Conservation (phyloP, 176 grass and related monocot genomes). For the Ampelocalamus luodianensis region DNA sequence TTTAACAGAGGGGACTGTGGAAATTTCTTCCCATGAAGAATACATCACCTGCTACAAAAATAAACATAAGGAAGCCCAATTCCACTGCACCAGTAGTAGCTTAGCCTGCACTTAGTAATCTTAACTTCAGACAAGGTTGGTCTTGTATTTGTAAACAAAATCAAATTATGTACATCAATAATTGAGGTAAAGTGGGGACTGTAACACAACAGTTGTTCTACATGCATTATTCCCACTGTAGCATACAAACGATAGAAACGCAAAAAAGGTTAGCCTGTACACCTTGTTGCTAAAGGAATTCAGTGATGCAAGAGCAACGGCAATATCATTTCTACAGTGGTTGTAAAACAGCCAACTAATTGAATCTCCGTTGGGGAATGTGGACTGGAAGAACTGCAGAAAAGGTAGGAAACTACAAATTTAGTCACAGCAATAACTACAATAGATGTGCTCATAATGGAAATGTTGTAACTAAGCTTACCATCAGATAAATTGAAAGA, state of each 20-base stretch:
- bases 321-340: slow-evolving; percentile 12
- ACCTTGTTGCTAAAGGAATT: slow-evolving; percentile 23
- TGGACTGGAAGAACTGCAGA: slow-evolving; percentile 54
- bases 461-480: slow-evolving; percentile 38
- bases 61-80: neutral
- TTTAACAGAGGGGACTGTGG: neutral
- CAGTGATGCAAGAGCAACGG: neutral
- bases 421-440: slow-evolving; percentile 30
- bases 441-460: neutral
- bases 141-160: neutral
- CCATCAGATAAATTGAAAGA: slow-evolving; percentile 68
- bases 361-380: slow-evolving; percentile 31
- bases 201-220: neutral
- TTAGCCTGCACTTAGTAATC: neutral
- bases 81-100: neutral
- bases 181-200: neutral
- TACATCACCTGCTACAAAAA: neutral
- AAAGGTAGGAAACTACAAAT: slow-evolving; percentile 3
- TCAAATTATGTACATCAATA: slow-evolving; percentile 8
- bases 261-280: neutral
- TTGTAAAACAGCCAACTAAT: slow-evolving; percentile 28
- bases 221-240: neutral
- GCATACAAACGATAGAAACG: neutral
- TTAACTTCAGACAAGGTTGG: slow-evolving; percentile 16
- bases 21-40: neutral